Evolutionary conservation across 208 protist species (phyloP), one percentile per base, ranked within the genome.

Genomic region (Acanthamoeba healyi): DNA sequence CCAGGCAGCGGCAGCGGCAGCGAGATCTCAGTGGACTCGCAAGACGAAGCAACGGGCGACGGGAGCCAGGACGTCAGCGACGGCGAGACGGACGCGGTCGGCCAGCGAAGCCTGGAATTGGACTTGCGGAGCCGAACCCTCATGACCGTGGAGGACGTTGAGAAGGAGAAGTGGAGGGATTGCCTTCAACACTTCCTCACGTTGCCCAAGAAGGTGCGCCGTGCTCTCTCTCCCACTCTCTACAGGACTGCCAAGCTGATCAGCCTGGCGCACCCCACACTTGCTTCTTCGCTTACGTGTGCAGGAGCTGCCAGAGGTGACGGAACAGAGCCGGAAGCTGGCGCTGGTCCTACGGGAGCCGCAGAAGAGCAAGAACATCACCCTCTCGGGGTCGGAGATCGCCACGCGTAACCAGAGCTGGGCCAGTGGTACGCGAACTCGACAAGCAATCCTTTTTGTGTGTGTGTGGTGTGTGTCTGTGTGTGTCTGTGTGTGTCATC

Each of bases 101-200:
- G 10, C 77, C 24, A 86, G 77, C 26, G 29, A 3, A 58, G 40
- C 10, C 12, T 44, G 15, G 77, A 58, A 12, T n/a, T 51, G n/a
- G 77, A 58, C 44, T 17, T 51, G 29, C 40, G 77, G 29, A 86
- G 15, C 29, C 44, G 42, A 3, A 86, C 22, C 14, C 77, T 86
- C n/a, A 86, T 86, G 44, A 86, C 77, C n/a, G 77, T 86, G 5
- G 77, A 58, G 14, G 77, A 86, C 44, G 77, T 86, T 10, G 77
- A 86, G 34, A 38, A 12, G 29, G 77, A 58, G 22, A 14, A 44
- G 46, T 86, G 77, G 19, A 61, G 77, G 77, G 46, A 86, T 24
- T 86, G 24, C 26, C 77, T 86, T 9, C 46, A 40, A 22, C 44
- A 86, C 24, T 58, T 86, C 24, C 77, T 86, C 77, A 22, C 24